Conservation (phyloP, 306 rosid genomes). For the Sechiopsis laciniata region DNA sequence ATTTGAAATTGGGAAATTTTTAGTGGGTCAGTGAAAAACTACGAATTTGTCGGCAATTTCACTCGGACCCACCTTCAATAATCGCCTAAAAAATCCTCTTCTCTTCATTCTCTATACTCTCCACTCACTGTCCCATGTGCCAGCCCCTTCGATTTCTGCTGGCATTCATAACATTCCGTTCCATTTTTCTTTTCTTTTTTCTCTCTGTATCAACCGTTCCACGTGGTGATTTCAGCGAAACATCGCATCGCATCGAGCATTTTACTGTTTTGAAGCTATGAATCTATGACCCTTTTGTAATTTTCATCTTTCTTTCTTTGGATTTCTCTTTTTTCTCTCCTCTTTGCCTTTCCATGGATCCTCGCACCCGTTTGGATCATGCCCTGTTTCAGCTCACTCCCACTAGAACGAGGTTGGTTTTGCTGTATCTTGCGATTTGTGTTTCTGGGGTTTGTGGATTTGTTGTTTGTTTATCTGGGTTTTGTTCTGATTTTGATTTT, state of each 20-base stretch:
- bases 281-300: slow-evolving; percentile 26
- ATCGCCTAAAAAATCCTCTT: slow-evolving; percentile 32
- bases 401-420: slow-evolving; percentile 78
- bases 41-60: slow-evolving; percentile 35
- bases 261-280: slow-evolving; percentile 16
- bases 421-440: slow-evolving; percentile 13
- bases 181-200: slow-evolving; percentile 1
- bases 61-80: slow-evolving; percentile 53
- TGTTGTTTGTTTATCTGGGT: slow-evolving; percentile 15
- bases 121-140: slow-evolving; percentile 49
- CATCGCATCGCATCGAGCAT: slow-evolving; percentile 19
- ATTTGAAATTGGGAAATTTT: neutral
- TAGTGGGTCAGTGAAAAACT: slow-evolving; percentile 16
- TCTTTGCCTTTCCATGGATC: slow-evolving; percentile 51
- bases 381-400: slow-evolving; percentile 97
- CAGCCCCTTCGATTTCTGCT: slow-evolving; percentile 30
- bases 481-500: slow-evolving; percentile 17
- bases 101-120: slow-evolving; percentile 19
- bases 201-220: slow-evolving; percentile 30
- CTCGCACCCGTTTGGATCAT: slow-evolving; percentile 72
- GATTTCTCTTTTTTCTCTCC: slow-evolving; percentile 20
- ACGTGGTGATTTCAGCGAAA: slow-evolving; percentile 16
- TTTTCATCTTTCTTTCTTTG: neutral
- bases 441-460: slow-evolving; percentile 17
- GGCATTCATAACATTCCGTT: slow-evolving; percentile 22